Evolutionary conservation across 495 filamentous ascomycete species (phyloP).

Genomic region (Penicillium lagena): DNA sequence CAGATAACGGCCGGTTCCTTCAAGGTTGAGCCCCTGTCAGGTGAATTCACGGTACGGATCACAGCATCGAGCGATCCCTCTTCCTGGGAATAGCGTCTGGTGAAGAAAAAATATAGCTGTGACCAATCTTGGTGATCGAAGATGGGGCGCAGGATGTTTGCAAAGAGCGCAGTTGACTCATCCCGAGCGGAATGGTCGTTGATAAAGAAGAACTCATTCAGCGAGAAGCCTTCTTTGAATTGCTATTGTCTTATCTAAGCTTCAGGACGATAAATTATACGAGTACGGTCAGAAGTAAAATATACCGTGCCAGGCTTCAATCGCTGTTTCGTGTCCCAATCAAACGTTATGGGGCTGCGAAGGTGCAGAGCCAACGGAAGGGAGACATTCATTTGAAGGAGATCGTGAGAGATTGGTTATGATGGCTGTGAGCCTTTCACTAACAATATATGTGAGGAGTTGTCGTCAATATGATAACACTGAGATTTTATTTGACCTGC

Average conservation of each 20-base stretch:
- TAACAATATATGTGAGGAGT: too few species aligned
- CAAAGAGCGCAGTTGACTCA: background rate
- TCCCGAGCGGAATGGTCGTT: background rate
- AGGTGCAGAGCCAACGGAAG: conserved; percentile 1
- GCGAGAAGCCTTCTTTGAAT: background rate
- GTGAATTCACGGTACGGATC: too few species aligned
- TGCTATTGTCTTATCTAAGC: background rate
- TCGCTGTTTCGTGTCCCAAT: background rate
- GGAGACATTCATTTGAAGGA: background rate
- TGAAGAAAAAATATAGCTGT: conserved; percentile 1
- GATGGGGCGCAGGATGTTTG: background rate
- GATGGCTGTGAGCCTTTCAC: too few species aligned
- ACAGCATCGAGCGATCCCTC: too few species aligned
- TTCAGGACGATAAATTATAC: too few species aligned
- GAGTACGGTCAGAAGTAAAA: background rate
- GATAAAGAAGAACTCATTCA: background rate
- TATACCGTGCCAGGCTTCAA: conserved; percentile 1
- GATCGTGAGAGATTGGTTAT: too few species aligned
- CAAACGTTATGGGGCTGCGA: background rate
- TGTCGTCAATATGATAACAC: too few species aligned
- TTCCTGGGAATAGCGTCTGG: background rate
- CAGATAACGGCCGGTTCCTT: background rate
- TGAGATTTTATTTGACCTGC: too few species aligned
- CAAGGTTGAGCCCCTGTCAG: too few species aligned
- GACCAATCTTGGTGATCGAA: conserved; percentile 1